Conservation (phyloP, 2,329 filamentous ascomycete species). For the Plectosphaerella sp. region DNA sequence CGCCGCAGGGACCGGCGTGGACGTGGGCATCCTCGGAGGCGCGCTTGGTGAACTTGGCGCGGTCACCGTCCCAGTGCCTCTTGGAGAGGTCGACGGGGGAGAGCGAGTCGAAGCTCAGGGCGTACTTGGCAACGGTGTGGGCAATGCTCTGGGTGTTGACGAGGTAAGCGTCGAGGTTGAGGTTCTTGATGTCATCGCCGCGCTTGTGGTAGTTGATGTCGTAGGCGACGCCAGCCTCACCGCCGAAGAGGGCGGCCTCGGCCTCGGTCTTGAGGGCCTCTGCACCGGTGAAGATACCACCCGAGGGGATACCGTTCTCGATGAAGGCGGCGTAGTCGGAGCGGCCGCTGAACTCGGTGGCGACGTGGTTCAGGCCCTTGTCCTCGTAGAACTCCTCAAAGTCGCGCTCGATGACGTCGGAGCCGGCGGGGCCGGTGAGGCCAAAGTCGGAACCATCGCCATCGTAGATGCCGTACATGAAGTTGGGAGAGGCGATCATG, state of each 20-base stretch:
- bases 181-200: slow-evolving; percentile 35
- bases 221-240: slow-evolving; percentile 46
- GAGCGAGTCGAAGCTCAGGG: slow-evolving; percentile 30
- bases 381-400: slow-evolving; percentile 51
- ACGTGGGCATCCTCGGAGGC: slow-evolving; percentile 15
- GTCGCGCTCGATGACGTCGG: slow-evolving; percentile 53
- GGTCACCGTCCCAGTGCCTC: slow-evolving; percentile 23
- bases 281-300: slow-evolving; percentile 66
- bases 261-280: slow-evolving; percentile 58
- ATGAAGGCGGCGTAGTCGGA: slow-evolving; percentile 67
- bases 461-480: slow-evolving; percentile 51
- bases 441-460: slow-evolving; percentile 59
- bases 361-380: slow-evolving; percentile 46
- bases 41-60: slow-evolving; percentile 21
- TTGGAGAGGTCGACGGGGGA: slow-evolving; percentile 19
- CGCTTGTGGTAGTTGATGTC: slow-evolving; percentile 41
- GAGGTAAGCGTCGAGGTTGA: slow-evolving; percentile 37
- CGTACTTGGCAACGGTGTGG: slow-evolving; percentile 35
- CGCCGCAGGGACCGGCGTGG: slow-evolving; percentile 24
- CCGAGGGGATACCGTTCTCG: slow-evolving; percentile 59
- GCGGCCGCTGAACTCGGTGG: slow-evolving; percentile 60
- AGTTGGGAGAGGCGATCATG: slow-evolving; percentile 50
- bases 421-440: slow-evolving; percentile 48
- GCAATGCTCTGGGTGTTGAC: slow-evolving; percentile 39
- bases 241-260: slow-evolving; percentile 57